A percentile compares a stretch with the other conserved stretches of the same genome.
phyloP scores from a whole-genome alignment of 1,139 yeast species.

The Nakaseomyces delphensis region DNA sequence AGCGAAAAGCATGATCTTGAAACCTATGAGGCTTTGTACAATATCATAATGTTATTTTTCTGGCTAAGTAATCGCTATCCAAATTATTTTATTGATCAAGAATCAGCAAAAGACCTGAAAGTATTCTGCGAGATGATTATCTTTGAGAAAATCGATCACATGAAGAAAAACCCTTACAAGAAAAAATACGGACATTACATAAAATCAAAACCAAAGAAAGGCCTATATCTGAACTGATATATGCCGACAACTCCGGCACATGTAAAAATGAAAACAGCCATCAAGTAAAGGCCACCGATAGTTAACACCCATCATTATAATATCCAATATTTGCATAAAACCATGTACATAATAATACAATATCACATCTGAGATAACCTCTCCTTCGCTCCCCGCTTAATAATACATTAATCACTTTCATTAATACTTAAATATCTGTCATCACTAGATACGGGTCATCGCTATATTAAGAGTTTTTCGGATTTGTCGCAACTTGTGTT shows the following conservation, averaged over 20 bases:
- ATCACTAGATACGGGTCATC: not conserved
- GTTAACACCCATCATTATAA: too few species aligned
- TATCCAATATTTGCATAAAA: too few species aligned
- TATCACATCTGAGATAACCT: too few species aligned
- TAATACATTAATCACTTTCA: too few species aligned
- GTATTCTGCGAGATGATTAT: conserved; percentile 56
- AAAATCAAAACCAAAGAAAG: not conserved
- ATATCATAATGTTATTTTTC: conserved; percentile 56
- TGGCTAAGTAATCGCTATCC: conserved; percentile 92
- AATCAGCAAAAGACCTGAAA: conserved; percentile 64
- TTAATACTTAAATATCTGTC: not conserved
- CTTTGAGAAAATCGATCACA: conserved; percentile 44
- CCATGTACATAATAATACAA: too few species aligned
- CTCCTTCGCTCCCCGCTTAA: too few species aligned
- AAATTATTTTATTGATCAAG: conserved; percentile 63
- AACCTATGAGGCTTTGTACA: conserved; percentile 61
- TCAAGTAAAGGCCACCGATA: too few species aligned
- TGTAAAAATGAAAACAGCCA: not conserved
- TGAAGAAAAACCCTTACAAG: conserved; percentile 27
- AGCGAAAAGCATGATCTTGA: conserved; percentile 37
- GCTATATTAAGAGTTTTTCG: conserved; percentile 4
- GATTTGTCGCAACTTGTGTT: not conserved
- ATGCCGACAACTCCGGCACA: not conserved
- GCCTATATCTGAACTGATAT: not conserved
- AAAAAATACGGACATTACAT: not conserved